Evolutionary conservation across 371 early-diverging fungal species (phyloP), one percentile per base, ranked within the genome.

Genomic region (Lichtheimia ornata): DNA sequence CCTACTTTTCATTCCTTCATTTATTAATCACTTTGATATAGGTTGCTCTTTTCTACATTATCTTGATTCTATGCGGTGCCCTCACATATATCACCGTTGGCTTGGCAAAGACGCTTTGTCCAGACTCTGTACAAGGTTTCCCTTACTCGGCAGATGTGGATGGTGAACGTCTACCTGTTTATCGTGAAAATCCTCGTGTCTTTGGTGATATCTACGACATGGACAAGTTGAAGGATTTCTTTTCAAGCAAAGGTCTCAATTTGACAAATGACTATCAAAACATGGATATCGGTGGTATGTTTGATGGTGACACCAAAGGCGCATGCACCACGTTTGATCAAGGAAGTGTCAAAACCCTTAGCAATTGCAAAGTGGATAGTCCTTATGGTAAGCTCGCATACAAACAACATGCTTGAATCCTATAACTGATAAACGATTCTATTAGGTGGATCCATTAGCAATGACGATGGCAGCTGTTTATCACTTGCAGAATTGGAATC

Each of bases 71-170:
- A 15, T 91, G 91, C 64, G 82, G 77, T 20, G 57, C 76, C 0
- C 76, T 93, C 14, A 88, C 86, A 24, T 91, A 87, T 66, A 66
- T 93, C 50, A 91, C 90, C 28, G 88, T 87, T 65, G 88, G 85
- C 50, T 67, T 87, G 24, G 73, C 76, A 41, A 54, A 72, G 18
- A 73, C 81, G 22, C 63, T 88, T 2, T 88, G 88, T 67, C 78
- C 82, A 18, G 57, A 56, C 2, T 49, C 69, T 9, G 44, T 49
- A 15, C 44, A 57, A 24, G 64, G 62, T 13, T 65, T 63, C 49
- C 70, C 78, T n/a, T 81, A 76, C 28, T 71, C 76, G 1, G 25
- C 51, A 2, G 28, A 50, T 5, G 20, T 64, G 0, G 56, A 67
- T 49, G 76, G 79, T 47, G 50, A 25, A 5, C 71, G 71, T 50